phyloP scores from a whole-genome alignment of 1,284 basidiomycete species.

The Apiotrichum veenhuisii region DNA sequence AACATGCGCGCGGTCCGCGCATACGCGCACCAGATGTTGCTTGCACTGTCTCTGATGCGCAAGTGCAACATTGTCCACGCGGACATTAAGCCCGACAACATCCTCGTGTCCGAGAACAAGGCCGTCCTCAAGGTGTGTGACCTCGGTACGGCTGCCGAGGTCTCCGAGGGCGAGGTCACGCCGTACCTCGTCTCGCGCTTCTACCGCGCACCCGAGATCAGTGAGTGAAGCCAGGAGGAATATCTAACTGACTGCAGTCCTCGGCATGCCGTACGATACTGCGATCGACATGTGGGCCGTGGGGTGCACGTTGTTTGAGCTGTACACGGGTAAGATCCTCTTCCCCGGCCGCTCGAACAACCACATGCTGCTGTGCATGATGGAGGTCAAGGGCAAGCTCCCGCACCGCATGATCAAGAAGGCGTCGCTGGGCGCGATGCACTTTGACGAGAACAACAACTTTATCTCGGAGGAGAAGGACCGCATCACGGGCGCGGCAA shows the following conservation, averaged over 20 bases:
- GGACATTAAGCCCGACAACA: conserved; percentile 97
- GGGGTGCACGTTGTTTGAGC: conserved; percentile 94
- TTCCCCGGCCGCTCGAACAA: conserved; percentile 97
- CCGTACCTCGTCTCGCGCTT: conserved; percentile 97
- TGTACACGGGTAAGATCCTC: conserved; percentile 97
- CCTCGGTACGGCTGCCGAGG: conserved; percentile 90
- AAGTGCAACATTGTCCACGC: conserved; percentile 95
- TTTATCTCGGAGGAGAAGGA: conserved; percentile 70
- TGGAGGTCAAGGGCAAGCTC: conserved; percentile 93
- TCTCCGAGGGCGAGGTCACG: conserved; percentile 85
- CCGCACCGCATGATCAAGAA: conserved; percentile 92
- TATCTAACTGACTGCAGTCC: conserved; percentile 57
- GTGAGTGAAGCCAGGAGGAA: conserved; percentile 58
- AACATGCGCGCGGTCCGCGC: conserved; percentile 96
- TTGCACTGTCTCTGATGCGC: conserved; percentile 75
- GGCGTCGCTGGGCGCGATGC: conserved; percentile 82
- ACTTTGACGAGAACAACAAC: conserved; percentile 80
- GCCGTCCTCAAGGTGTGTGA: conserved; percentile 92
- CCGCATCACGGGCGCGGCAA: conserved; percentile 71
- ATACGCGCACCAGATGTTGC: conserved; percentile 93
- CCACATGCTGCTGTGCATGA: conserved; percentile 94
- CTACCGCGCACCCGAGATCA: conserved; percentile 98
- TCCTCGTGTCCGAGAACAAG: conserved; percentile 91
- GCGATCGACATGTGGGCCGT: conserved; percentile 96
- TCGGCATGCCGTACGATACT: conserved; percentile 91